Percentiles rank a stretch among this genome's conserved stretches.
Evolutionary conservation across 1,284 basidiomycete genomes (phyloP).

Genomic region (Cutaneotrichosporon curvatum): DNA sequence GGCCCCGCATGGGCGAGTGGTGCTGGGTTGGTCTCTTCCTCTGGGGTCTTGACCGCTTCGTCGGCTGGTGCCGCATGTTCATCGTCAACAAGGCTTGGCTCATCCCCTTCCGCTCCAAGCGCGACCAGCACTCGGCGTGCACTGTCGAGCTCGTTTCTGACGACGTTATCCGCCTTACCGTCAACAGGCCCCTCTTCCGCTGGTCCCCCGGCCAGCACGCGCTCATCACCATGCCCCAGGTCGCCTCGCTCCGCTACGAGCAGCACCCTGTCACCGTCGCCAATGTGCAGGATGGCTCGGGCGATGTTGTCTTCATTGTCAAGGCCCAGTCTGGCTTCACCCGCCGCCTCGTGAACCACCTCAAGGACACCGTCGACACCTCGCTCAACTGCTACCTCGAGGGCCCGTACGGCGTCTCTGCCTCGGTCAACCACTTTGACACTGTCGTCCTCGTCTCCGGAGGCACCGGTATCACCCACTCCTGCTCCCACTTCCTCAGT

Average conservation of each 20-base stretch:
- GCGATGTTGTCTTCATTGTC: slow-evolving; percentile 13
- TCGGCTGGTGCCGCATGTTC: slow-evolving; percentile 53
- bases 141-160: slow-evolving; percentile 50
- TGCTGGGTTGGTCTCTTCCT: slow-evolving; percentile 30
- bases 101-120: slow-evolving; percentile 29
- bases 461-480: slow-evolving; percentile 39
- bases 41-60: slow-evolving; percentile 59
- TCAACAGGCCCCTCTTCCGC: slow-evolving; percentile 13
- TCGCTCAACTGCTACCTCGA: slow-evolving; percentile 31
- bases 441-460: slow-evolving; percentile 36
- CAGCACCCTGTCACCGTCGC: slow-evolving; percentile 41
- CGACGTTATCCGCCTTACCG: slow-evolving; percentile 36
- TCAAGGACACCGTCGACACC: slow-evolving; percentile 12
- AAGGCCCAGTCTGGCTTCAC: slow-evolving; percentile 30
- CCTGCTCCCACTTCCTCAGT: slow-evolving; percentile 26
- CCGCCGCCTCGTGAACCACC: slow-evolving; percentile 19
- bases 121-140: slow-evolving; percentile 21
- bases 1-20: slow-evolving; percentile 4
- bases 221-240: slow-evolving; percentile 33
- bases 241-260: slow-evolving; percentile 38
- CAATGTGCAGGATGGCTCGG: slow-evolving; percentile 17
- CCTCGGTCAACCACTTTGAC: slow-evolving; percentile 22
- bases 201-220: slow-evolving; percentile 39
- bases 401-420: slow-evolving; percentile 36
- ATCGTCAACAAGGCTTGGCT: slow-evolving; percentile 51